Base-by-base conservation (phyloP, 2,329 filamentous ascomycete species). In the Penicillium sp. region DNA sequence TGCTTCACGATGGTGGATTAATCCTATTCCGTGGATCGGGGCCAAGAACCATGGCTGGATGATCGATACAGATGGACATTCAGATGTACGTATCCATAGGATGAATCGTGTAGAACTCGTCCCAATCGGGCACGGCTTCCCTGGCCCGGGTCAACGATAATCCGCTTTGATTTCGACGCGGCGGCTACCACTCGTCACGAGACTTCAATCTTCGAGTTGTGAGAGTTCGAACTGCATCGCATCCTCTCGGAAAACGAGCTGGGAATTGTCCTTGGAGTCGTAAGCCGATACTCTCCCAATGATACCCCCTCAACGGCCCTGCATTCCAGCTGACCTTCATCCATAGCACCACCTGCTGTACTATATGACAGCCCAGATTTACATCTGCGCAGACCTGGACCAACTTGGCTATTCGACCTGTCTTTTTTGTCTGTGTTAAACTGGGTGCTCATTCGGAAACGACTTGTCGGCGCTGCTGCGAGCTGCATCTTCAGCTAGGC, bases 341-440 rank as follows among this genome's bases (percentile, higher is more conserved):
- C n/a, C 12, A 18, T 21, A 49, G 46, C n/a, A 20, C 30, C 20
- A 29, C 17, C n/a, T 15, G 30, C 29, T 49, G 46, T 49, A 42
- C 37, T 49, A 49, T 49, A 49, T 26, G 21, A 41, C 39, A 42
- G 23, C 26, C 13, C 5, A 41, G 26, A 23, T 42, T 42, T 29
- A 42, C 39, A 13, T 42, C 24, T 29, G 39, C 20, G 23, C n/a
- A 7, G 17, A 42, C 15, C 15, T 20, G n/a, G 17, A 42, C 15
- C 15, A 30, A 42, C 8, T 29, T 20, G 8, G n/a, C 39, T 20
- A 12, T 13, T 42, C 15, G 6, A n/a, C 10, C 3, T 42, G 39
- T 29, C 17, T 39, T 13, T 13, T 3, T 7, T 17, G 23, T 10
- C 21, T 41, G 21, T n/a, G n/a, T n/a, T 37, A 3, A 12, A 4